Evolutionary conservation across 2,329 filamentous ascomycete species (phyloP), one percentile per base, ranked within the genome.

Genomic region (Botrytis hyacinthi): DNA sequence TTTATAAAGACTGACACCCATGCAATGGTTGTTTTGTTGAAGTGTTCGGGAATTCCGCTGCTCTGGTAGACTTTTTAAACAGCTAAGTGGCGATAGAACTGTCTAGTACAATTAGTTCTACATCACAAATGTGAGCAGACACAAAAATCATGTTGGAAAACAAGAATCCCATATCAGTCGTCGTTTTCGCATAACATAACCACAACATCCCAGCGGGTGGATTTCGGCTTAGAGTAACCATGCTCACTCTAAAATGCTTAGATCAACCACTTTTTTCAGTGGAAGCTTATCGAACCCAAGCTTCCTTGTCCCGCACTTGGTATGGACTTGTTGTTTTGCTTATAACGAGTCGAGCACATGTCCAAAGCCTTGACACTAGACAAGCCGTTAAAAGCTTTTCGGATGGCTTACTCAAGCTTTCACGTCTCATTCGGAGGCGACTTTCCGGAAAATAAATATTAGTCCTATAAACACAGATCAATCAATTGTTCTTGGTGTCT

Each of bases 261-360:
- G 44, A 46, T 44, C 54, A 70, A 44, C 44, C 57, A 62, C 42
- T 62, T 70, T 62, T 70, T 61, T 62, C 57, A 46, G 42, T 22
- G 32, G 14, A 70, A 61, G 68, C 48, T 70, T 62, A 62, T 70
- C 48, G 16, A 46, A 35, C 14, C 54, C 51, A 70, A 70, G 66
- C 35, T 54, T 40, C 37, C 63, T 67, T 67, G 63, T 67, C 44
- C 44, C 44, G 63, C 44, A 26, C 29, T 67, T 32, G 12, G 44
- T 32, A 51, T 35, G 6, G 10, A 20, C 63, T 67, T 46, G 42
- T 37, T 48, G 12, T 8, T 35, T 35, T 35, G 42, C 63, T 66
- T 35, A n/a, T 26, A 66, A 37, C 42, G 42, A 48, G n/a, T 66
- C 42, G 48, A 48, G 42, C 18, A 66, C 6, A 46, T 7, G 29